phyloP scores from a whole-genome alignment of 2,329 filamentous ascomycete genomes.

The Pseudogymnoascus destructans region DNA sequence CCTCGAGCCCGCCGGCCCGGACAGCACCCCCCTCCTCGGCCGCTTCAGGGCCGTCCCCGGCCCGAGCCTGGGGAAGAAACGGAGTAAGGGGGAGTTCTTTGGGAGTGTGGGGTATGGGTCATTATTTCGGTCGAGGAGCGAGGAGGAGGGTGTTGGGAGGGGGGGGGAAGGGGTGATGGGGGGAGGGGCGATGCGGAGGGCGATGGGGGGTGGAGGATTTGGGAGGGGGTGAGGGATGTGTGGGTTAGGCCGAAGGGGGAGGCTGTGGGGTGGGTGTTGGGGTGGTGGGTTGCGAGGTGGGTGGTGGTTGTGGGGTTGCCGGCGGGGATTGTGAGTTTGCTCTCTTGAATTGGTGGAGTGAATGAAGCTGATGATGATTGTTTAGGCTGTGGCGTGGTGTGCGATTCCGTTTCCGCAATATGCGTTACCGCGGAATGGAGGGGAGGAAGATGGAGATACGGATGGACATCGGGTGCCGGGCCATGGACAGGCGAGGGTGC shows the following conservation, averaged over 20 bases:
- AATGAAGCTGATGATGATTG: not conserved
- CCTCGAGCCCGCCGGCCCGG: constrained; percentile 41
- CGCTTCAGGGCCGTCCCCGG: constrained; percentile 49
- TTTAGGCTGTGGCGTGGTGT: constrained; percentile 49
- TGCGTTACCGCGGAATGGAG: constrained; percentile 35
- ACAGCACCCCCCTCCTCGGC: constrained; percentile 48
- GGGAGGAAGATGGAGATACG: constrained; percentile 23
- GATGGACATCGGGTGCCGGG: constrained; percentile 38
- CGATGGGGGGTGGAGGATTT: constrained; percentile 14
- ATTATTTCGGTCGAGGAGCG: constrained; percentile 33
- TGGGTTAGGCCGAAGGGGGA: constrained; percentile 48
- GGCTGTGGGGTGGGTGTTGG: constrained; percentile 44
- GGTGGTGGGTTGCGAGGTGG: constrained; percentile 52
- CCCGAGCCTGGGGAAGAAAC: constrained; percentile 16
- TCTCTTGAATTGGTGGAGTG: not conserved
- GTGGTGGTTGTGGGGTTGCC: constrained; percentile 47
- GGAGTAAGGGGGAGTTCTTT: constrained; percentile 11
- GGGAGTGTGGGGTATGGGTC: constrained; percentile 36
- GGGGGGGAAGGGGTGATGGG: constrained; percentile 19
- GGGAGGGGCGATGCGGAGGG: constrained; percentile 23
- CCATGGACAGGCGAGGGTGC: constrained; percentile 49
- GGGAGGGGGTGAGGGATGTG: constrained; percentile 33
- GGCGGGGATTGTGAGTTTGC: constrained; percentile 41
- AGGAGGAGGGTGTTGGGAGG: constrained; percentile 27
- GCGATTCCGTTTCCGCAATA: constrained; percentile 54